Evolutionary conservation across 1,284 basidiomycete genomes (phyloP), one percentile per base, ranked within the genome.

Genomic region (Bjerkandera adusta): DNA sequence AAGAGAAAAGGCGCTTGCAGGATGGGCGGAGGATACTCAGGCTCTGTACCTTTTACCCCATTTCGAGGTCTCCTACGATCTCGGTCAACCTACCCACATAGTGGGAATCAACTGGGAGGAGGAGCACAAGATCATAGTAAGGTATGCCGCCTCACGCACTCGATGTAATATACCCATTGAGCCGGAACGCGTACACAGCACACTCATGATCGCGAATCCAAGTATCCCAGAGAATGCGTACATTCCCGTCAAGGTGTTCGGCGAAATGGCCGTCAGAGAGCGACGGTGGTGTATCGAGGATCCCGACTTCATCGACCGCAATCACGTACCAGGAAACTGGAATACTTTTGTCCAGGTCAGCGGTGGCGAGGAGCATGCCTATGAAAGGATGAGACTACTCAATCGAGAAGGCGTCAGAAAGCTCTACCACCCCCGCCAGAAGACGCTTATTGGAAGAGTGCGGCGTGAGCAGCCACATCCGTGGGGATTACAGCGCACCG

Each of bases 51-150:
- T 48, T 5, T 29, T 48, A 26, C 46, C 46, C 26, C 46, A 48
- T 22, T 42, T 34, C 40, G 46, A 48, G 16, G 42, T 43, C 29
- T 43, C 46, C 1, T 48, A 36, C 26, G 46, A 48, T 26, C 12
- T 43, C 11, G 13, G 24, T n/a, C 39, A 42, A 15, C 3, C 5
- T n/a, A 21, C 26, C 5, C 21, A 16, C 15, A n/a, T n/a, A n/a
- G 20, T 21, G 10, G 46, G 39, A 11, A 27, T 15, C 3, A 18
- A 24, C 18, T 43, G 40, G 30, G 38, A 41, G 35, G 25, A 30
- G 5, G 46, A 48, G 21, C 46, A 48, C 20, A 27, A 33, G 6
- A 10, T 36, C 5, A 36, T 48, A n/a, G 22, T 43, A 5, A 13
- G 24, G 46, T 48, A 32, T n/a, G 38, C 24, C 24, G 16, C n/a